Evolutionary conservation across 192 early-diverging fungal genomes (phyloP).

Genomic region (Entomortierella beljakovae): DNA sequence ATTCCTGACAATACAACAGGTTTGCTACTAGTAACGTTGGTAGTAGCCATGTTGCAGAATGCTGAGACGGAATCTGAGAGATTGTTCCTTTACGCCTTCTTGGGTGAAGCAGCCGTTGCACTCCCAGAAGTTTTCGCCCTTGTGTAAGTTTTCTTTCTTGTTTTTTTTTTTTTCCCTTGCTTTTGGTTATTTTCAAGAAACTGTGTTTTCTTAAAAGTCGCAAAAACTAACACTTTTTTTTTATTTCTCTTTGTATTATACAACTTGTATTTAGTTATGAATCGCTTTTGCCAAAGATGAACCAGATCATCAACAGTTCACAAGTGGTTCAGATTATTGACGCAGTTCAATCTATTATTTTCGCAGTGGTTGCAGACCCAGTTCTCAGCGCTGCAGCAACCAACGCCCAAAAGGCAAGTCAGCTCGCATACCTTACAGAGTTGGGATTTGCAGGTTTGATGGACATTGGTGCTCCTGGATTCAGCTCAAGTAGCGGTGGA

Average conservation of each 20-base stretch:
- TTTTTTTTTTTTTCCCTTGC: not conserved
- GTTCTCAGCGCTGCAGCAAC: slow-evolving; percentile 45
- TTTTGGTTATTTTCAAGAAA: slow-evolving; percentile 5
- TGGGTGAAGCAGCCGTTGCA: slow-evolving; percentile 78
- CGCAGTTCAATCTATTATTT: slow-evolving; percentile 77
- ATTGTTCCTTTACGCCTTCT: slow-evolving; percentile 78
- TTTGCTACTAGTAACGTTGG: slow-evolving; percentile 70
- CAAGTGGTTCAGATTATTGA: slow-evolving; percentile 74
- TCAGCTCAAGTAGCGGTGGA: slow-evolving; percentile 56
- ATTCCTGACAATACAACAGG: slow-evolving; percentile 75
- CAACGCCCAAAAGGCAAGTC: slow-evolving; percentile 51
- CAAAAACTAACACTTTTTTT: not conserved
- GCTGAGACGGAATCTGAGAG: slow-evolving; percentile 80
- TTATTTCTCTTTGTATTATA: slow-evolving; percentile 10
- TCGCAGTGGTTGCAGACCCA: slow-evolving; percentile 69
- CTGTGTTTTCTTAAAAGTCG: not conserved
- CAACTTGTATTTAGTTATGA: slow-evolving; percentile 78
- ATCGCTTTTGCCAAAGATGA: slow-evolving; percentile 77
- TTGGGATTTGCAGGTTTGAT: slow-evolving; percentile 64
- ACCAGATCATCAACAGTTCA: slow-evolving; percentile 72
- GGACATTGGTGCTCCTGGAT: slow-evolving; percentile 55
- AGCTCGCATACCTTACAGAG: slow-evolving; percentile 63
- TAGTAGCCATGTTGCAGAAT: slow-evolving; percentile 78
- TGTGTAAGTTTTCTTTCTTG: slow-evolving; percentile 66
- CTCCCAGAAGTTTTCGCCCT: slow-evolving; percentile 80